Conservation (phyloP, 139 green algal genomes). For the Monoraphidium neglectum region DNA sequence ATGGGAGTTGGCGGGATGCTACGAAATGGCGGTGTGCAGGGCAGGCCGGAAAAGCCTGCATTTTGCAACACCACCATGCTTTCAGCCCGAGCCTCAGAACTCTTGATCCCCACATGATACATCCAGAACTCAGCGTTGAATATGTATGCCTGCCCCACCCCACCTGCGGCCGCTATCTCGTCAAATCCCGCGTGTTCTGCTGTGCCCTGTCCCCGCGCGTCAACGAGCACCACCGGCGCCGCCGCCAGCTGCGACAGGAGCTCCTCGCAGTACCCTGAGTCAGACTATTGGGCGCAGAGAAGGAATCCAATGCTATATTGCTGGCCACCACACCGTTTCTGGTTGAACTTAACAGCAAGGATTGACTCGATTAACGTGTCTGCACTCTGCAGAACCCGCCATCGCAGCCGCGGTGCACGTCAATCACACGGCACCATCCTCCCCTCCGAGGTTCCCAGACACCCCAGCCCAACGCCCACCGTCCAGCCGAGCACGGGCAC, state of each 20-base stretch:
- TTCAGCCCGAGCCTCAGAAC: not conserved
- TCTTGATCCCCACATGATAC: not conserved
- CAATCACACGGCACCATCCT: not conserved
- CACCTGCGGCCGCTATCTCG: slow-evolving; percentile 22
- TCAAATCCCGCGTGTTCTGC: slow-evolving; percentile 42
- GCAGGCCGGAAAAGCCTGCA: too few species aligned
- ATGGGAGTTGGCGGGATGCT: not conserved
- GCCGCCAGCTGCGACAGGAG: slow-evolving; percentile 30
- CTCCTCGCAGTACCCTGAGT: slow-evolving; percentile 35
- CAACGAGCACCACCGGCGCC: slow-evolving; percentile 38
- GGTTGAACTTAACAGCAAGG: not conserved
- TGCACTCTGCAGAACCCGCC: not conserved
- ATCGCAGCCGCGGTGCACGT: not conserved
- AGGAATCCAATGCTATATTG: too few species aligned
- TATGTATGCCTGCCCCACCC: not conserved
- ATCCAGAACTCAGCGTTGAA: not conserved
- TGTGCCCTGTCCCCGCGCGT: slow-evolving; percentile 32
- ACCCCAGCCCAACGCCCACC: slow-evolving; percentile 23
- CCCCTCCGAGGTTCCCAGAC: too few species aligned
- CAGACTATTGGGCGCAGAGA: slow-evolving; percentile 22
- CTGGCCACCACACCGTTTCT: too few species aligned
- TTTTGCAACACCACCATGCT: too few species aligned
- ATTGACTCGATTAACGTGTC: not conserved
- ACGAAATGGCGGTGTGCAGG: too few species aligned
- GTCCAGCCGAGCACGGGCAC: slow-evolving; percentile 40